These are phyloP conservation scores for Selaginella tamariscina DNA, from an alignment of 75 land plant genomes.

Conservation along the genomic window DNA sequence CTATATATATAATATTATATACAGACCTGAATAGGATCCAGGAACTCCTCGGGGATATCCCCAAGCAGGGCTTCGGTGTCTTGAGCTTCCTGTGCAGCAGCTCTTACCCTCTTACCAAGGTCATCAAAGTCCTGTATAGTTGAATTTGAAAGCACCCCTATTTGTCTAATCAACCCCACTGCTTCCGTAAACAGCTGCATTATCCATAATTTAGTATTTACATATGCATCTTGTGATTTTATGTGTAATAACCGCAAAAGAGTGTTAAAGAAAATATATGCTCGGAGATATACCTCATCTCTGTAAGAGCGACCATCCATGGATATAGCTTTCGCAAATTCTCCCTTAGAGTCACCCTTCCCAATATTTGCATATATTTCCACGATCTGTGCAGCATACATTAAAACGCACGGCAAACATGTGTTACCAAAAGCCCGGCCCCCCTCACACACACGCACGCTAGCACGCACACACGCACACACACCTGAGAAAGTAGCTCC, in stretches of 20 bases:
- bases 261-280: neutral
- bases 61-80: conserved; percentile 88
- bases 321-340: conserved; percentile 75
- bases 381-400: conserved; percentile 46
- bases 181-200: conserved; percentile 76
- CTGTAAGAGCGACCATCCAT: conserved; percentile 94
- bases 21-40: conserved; percentile 94
- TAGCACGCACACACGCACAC: conserved; percentile 13
- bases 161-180: conserved; percentile 49
- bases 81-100: conserved; percentile 66
- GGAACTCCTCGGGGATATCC: conserved; percentile 94
- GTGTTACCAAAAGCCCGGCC: no score
- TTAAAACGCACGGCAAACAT: neutral
- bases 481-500: conserved; percentile 70
- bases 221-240: neutral
- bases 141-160: conserved; percentile 30
- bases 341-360: conserved; percentile 55
- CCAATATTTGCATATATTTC: conserved; percentile 81
- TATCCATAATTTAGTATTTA: no score
- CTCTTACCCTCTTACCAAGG: conserved; percentile 63
- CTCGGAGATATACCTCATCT: conserved; percentile 55
- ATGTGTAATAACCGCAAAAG: neutral
- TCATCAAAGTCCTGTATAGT: conserved; percentile 62
- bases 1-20: neutral
- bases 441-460: no score